Evolutionary conservation across 1,284 basidiomycete genomes (phyloP).

Genomic region (Trichosporon sp.): DNA sequence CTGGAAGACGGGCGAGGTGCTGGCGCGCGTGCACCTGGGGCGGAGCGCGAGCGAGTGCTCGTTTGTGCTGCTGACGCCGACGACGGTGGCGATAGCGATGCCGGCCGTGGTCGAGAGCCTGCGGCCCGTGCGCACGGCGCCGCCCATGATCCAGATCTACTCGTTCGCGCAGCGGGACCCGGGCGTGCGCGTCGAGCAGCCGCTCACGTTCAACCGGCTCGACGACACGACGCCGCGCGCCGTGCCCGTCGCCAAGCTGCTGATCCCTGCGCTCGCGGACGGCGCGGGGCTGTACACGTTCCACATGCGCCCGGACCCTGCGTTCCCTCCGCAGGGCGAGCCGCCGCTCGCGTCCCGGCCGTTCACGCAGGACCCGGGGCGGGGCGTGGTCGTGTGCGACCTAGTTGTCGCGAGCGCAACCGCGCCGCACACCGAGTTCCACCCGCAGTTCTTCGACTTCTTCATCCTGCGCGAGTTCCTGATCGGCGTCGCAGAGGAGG

Average conservation of each 20-base stretch:
- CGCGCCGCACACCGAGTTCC: slow-evolving; percentile 8
- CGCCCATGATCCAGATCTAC: slow-evolving; percentile 41
- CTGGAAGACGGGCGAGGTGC: slow-evolving; percentile 47
- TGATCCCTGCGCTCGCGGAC: slow-evolving; percentile 31
- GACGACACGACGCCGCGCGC: slow-evolving; percentile 39
- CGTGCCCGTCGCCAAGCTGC: slow-evolving; percentile 29
- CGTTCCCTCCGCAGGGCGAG: slow-evolving; percentile 29
- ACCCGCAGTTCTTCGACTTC: slow-evolving; percentile 46
- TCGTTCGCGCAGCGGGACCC: slow-evolving; percentile 27
- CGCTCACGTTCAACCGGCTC: slow-evolving; percentile 26
- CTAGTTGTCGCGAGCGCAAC: slow-evolving; percentile 21
- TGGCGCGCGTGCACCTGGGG: slow-evolving; percentile 28
- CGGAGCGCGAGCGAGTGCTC: neutral
- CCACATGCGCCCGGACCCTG: slow-evolving; percentile 46
- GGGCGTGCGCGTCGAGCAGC: slow-evolving; percentile 22
- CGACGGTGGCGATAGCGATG: slow-evolving; percentile 14
- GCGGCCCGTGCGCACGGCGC: slow-evolving; percentile 10
- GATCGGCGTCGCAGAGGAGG: slow-evolving; percentile 46
- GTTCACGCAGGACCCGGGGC: slow-evolving; percentile 43
- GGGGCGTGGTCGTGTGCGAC: slow-evolving; percentile 45
- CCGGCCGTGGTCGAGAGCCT: neutral
- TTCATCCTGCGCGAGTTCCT: slow-evolving; percentile 54
- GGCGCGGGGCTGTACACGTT: slow-evolving; percentile 23
- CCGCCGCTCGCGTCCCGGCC: slow-evolving; percentile 31
- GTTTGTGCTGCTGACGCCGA: slow-evolving; percentile 16